Conservation (phyloP, 1,284 basidiomycete genomes). For the Porogramme epimiltina region DNA sequence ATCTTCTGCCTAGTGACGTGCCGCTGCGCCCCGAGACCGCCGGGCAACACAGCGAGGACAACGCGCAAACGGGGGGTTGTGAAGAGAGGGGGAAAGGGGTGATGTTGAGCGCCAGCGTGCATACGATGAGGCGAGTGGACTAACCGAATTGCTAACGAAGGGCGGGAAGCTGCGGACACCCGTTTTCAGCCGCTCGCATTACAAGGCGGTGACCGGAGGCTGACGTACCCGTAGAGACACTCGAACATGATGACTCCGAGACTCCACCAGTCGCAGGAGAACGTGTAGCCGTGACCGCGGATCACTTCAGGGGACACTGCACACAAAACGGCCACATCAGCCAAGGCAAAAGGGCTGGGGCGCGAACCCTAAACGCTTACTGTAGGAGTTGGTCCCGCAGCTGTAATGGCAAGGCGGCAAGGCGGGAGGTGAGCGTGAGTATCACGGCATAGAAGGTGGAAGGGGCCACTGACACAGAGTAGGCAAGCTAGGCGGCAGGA, state of each 20-base stretch:
- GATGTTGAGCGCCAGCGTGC: background rate
- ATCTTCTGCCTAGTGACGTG: conserved; percentile 92
- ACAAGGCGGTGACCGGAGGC: conserved; percentile 18
- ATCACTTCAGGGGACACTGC: conserved; percentile 95
- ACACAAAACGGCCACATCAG: conserved; percentile 16
- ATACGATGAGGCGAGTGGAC: conserved; percentile 24
- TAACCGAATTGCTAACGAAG: conserved; percentile 88
- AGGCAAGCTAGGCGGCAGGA: conserved; percentile 67
- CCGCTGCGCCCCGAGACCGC: conserved; percentile 49
- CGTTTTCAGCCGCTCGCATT: conserved; percentile 2
- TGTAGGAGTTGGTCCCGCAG: conserved; percentile 90
- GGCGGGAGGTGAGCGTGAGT: conserved; percentile 18
- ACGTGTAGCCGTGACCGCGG: conserved; percentile 89
- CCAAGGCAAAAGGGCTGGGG: background rate
- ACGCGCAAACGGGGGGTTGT: background rate
- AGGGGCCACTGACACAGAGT: conserved; percentile 79
- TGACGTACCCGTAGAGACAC: conserved; percentile 82
- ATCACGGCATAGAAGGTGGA: conserved; percentile 16
- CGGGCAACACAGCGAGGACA: background rate
- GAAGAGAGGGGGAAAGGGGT: background rate
- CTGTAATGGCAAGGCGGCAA: no score
- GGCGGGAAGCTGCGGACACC: conserved; percentile 77
- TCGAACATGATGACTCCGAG: conserved; percentile 93
- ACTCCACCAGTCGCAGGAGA: conserved; percentile 98
- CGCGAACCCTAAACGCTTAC: conserved; percentile 55